phyloP scores from a whole-genome alignment of 768 basidiomycete species.

The Tulasnella sp. region DNA sequence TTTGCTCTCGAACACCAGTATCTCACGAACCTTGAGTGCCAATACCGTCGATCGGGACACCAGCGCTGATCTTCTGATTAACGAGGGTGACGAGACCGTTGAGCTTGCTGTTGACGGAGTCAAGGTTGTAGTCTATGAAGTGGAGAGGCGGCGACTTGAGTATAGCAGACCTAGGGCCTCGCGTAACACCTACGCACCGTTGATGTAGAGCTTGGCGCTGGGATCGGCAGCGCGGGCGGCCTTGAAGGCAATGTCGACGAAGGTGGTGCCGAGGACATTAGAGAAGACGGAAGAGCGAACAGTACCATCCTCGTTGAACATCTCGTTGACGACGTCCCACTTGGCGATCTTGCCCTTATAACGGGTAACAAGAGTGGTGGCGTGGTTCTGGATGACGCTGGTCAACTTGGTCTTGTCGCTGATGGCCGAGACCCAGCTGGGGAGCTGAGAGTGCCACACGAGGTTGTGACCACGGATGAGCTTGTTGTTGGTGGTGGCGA shows the following conservation, averaged over 20 bases:
- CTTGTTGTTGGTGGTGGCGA: conserved; percentile 10
- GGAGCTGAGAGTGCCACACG: conserved; percentile 14
- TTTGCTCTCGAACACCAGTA: too few relatives aligned
- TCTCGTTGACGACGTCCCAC: conserved; percentile 26
- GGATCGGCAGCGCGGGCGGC: conserved; percentile 40
- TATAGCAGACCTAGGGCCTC: neutral
- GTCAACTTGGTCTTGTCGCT: conserved; percentile 10
- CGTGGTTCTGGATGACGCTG: conserved; percentile 16
- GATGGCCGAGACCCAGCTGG: conserved; percentile 13
- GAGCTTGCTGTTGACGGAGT: neutral
- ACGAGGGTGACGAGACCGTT: neutral
- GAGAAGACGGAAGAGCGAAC: conserved; percentile 31
- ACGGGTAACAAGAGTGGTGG: conserved; percentile 11
- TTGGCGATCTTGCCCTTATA: conserved; percentile 13
- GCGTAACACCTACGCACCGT: neutral
- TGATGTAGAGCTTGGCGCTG: conserved; percentile 23
- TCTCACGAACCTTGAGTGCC: too few relatives aligned
- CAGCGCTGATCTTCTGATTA: neutral
- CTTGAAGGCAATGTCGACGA: conserved; percentile 42
- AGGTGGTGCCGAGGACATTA: conserved; percentile 36
- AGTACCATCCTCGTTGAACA: conserved; percentile 41
- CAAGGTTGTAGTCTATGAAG: neutral
- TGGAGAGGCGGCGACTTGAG: neutral
- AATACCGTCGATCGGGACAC: too few relatives aligned
- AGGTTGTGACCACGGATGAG: conserved; percentile 15